phyloP scores from a whole-genome alignment of 225 moss, liverwort and hornwort species.

The Anthoceros angustus region DNA sequence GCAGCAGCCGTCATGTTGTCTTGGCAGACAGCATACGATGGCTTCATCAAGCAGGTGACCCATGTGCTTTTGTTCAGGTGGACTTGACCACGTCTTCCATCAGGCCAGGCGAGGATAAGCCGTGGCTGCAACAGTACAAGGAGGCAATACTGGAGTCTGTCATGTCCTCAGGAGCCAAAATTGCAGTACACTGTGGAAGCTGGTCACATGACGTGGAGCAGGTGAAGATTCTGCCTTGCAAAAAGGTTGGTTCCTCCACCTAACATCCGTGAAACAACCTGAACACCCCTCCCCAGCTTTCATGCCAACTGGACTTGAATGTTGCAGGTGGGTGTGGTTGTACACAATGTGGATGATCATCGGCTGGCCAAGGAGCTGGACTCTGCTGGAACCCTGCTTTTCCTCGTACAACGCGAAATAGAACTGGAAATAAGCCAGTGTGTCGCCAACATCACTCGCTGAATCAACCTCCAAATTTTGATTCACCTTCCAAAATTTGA shows the following conservation, averaged over 20 bases:
- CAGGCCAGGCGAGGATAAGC: constrained; percentile 50
- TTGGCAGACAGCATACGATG: background rate
- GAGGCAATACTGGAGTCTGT: constrained; percentile 49
- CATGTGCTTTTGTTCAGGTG: constrained; percentile 26
- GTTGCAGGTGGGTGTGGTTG: constrained; percentile 41
- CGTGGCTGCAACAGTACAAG: constrained; percentile 46
- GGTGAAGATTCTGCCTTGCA: constrained; percentile 54
- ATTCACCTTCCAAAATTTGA: too few relatives aligned
- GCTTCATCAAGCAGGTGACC: background rate
- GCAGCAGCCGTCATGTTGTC: background rate
- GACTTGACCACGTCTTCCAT: constrained; percentile 66
- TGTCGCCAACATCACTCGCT: background rate
- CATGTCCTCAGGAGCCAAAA: constrained; percentile 42
- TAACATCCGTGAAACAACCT: background rate
- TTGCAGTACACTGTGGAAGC: constrained; percentile 60
- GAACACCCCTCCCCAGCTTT: background rate
- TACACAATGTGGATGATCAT: constrained; percentile 52
- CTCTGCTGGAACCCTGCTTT: constrained; percentile 26
- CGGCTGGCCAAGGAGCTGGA: constrained; percentile 64
- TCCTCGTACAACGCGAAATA: constrained; percentile 36
- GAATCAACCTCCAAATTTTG: too few relatives aligned
- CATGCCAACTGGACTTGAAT: background rate
- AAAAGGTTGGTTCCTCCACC: constrained; percentile 27
- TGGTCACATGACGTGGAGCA: constrained; percentile 85
- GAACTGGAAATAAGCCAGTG: constrained; percentile 12